Evolutionary conservation across 2,329 filamentous ascomycete species (phyloP), one percentile per base, ranked within the genome.

Genomic region (Exophiala xenobiotica): DNA sequence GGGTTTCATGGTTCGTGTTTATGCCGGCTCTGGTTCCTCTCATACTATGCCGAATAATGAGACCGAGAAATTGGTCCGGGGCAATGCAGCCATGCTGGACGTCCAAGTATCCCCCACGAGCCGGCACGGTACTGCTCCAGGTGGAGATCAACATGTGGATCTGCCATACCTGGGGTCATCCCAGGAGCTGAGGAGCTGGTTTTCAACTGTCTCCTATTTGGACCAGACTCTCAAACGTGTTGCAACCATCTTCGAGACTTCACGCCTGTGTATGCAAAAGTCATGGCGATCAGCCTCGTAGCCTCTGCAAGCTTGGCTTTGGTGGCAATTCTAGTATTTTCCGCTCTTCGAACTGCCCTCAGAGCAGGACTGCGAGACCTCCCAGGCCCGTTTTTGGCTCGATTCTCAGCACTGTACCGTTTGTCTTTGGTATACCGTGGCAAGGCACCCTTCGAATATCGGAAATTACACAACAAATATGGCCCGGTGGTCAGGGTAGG

Each of bases 321-420:
- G 26, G 26, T 27, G 26, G 26, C n/a, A n/a, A n/a, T 27, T 27
- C 12, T 27, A 12, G 26, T 6, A 7, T 27, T 27, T 6, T 6
- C 26, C 12, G 12, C 26, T 27, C 12, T 27, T 12, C 26, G 26
- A 7, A 27, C 26, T 19, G 44, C 37, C 4, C 45, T 48, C 31
- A 14, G 44, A 31, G n/a, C 16, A 24, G 53, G 44, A 9, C 42
- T 55, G 3, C 27, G 44, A 33, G 22, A 47, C 2, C 29, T 57
- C 22, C 87, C 88, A 0, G 88, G 88, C 0, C 87, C 85, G 0
- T 74, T 83, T 52, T 62, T 88, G 24, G 88, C 88, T 19, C 84
- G 72, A 2, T 74, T 80, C 46, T 87, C 84, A 12, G 81, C 90
- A 63, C 83, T 82, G 76, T 92, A 87, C 86, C 77, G 88, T 4